Evolutionary conservation across 192 early-diverging fungal genomes (phyloP).

Genomic region (Backusella sp.): DNA sequence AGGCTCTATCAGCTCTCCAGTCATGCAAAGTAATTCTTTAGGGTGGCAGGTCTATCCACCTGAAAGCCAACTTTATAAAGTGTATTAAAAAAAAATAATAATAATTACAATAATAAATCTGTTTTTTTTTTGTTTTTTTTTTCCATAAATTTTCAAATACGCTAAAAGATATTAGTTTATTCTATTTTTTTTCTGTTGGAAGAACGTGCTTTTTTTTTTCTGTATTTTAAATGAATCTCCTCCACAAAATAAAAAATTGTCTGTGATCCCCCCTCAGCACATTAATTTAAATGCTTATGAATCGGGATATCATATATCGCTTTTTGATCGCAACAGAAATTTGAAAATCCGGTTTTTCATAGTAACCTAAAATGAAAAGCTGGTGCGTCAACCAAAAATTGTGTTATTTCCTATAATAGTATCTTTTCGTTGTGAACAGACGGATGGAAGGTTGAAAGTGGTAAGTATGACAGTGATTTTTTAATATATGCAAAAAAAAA

Average conservation of each 20-base stretch:
- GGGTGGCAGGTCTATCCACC: constrained; percentile 21
- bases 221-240: neutral
- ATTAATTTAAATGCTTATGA: neutral
- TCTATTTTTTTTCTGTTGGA: neutral
- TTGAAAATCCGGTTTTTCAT: neutral
- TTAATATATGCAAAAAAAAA: neutral
- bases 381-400: neutral
- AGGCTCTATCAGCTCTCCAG: constrained; percentile 32
- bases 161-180: neutral
- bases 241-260: neutral
- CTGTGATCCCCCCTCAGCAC: neutral
- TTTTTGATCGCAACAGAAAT: neutral
- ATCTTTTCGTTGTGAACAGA: neutral
- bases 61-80: constrained; percentile 3
- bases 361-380: neutral
- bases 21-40: constrained; percentile 40
- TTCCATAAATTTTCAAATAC: neutral
- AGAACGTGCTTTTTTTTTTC: neutral
- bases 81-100: neutral
- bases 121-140: neutral
- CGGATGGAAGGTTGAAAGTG: neutral
- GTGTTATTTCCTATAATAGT: neutral
- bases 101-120: neutral
- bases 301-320: neutral
- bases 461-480: neutral